Percentiles rank a stretch among this genome's conserved stretches.
phyloP scores from a whole-genome alignment of 768 basidiomycete species.

The Naematelia aurantialba region DNA sequence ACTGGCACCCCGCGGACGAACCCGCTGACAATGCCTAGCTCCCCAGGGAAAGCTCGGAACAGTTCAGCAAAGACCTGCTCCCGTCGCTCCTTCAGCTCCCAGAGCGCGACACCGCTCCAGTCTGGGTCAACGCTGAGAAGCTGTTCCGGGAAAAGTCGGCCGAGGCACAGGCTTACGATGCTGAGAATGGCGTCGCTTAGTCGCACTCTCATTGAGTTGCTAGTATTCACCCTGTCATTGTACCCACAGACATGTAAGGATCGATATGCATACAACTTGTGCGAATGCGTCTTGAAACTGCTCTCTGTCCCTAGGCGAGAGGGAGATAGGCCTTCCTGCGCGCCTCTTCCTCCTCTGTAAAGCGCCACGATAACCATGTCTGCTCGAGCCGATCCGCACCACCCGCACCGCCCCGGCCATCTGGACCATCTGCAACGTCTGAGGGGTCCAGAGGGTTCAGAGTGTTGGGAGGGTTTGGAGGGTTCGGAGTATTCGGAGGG shows the following conservation, averaged over 20 bases:
- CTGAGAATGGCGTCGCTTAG: conserved; percentile 33
- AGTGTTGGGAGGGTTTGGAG: neutral
- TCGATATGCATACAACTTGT: neutral
- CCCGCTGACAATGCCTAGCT: conserved; percentile 52
- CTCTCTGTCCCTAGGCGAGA: conserved; percentile 22
- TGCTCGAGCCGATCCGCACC: neutral
- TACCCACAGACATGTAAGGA: no score
- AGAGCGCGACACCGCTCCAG: conserved; percentile 61
- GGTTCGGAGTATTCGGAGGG: neutral
- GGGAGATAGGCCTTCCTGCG: conserved; percentile 36
- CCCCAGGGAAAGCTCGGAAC: conserved; percentile 93
- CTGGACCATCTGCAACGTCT: neutral
- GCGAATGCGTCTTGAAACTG: no score
- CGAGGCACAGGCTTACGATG: conserved; percentile 54
- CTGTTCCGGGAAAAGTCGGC: conserved; percentile 68
- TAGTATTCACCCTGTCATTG: no score
- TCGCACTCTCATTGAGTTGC: conserved; percentile 7
- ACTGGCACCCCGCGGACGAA: neutral
- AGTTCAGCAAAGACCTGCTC: conserved; percentile 82
- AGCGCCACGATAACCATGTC: conserved; percentile 37
- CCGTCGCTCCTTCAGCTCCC: conserved; percentile 79
- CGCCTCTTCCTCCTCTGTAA: conserved; percentile 30
- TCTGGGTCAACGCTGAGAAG: conserved; percentile 84
- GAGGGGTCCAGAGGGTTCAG: neutral
- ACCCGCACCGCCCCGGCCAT: neutral